Evolutionary conservation across 148 eudicot species (phyloP), one percentile per base, ranked within the genome.

Genomic region (Nepenthes gracilis): DNA sequence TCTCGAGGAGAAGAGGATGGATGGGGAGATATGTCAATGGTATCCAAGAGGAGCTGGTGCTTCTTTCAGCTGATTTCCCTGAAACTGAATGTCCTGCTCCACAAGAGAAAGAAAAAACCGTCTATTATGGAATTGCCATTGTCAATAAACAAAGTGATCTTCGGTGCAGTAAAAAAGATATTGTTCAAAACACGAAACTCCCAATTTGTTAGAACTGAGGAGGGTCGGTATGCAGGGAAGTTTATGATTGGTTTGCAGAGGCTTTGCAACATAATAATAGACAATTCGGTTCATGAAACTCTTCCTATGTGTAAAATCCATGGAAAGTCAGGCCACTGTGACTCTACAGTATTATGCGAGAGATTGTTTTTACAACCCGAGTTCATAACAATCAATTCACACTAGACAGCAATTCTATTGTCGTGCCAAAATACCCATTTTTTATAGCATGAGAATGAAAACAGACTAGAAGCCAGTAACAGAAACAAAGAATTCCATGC

Each of bases 41-140:
- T 89, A 89, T 48, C 86, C 94, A 50, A 86, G 35, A 13, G 94
- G 97, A 69, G 97, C 97, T 51, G 94, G 81, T 54, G 90, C 76
- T 36, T 89, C 84, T 60, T 75, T 76, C 71, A 89, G 68, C 58
- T 80, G 64, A 81, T 73, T 86, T 37, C 97, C 97, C 72, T 83
- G 81, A 69, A 43, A 84, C 57, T 83, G 86, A 53, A 89, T 75
- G 72, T 89, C 97, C 97, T 89, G 94, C 69, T 72, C 52, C 7
- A 35, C 43, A 57, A 61, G 34, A 1, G 13, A 49, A 49, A 49
- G 10, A 49, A 11, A 49, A 6, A 6, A 49, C 3, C 10, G 1
- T 49, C 10, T 12, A 49, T 5, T 12, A 5, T 49, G 0, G 48
- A 11, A 45, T 45, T 6, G 11, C 48, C 48, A 45, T 45, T 45